These are phyloP conservation scores for Podila horticola DNA, from an alignment of 192 early-diverging fungal species.

Conservation along the genomic window DNA sequence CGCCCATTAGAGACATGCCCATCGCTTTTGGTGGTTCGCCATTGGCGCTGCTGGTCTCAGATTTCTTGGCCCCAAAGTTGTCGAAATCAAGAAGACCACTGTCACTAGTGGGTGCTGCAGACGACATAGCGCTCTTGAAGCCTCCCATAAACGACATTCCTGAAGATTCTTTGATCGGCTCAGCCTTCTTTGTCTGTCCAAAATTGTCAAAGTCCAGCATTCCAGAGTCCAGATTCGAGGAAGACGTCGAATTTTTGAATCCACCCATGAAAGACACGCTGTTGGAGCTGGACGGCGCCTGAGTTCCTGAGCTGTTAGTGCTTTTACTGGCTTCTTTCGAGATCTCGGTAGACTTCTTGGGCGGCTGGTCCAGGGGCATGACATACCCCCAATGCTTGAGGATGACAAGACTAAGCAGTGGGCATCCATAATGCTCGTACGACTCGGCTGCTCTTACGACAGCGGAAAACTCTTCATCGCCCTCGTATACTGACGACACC, in stretches of 20 bases:
- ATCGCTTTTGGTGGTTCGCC: not conserved
- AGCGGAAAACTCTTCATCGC: constrained; percentile 70
- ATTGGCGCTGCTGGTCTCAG: constrained; percentile 9
- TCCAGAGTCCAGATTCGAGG: constrained; percentile 2
- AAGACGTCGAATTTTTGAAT: not conserved
- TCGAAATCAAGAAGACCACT: not conserved
- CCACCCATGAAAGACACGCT: constrained; percentile 26
- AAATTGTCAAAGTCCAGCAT: constrained; percentile 28
- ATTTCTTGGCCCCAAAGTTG: constrained; percentile 5
- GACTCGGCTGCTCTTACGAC: constrained; percentile 67
- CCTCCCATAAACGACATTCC: constrained; percentile 11
- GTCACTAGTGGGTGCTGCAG: not conserved
- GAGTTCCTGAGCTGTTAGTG: not conserved
- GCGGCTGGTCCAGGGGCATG: constrained; percentile 27
- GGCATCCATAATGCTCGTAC: constrained; percentile 85
- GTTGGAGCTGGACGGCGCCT: not conserved
- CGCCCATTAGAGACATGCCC: constrained; percentile 31
- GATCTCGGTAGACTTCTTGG: not conserved
- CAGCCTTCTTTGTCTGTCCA: not conserved
- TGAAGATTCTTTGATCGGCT: not conserved
- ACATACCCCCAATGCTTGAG: constrained; percentile 62
- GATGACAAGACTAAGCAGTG: constrained; percentile 79
- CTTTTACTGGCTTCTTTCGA: not conserved
- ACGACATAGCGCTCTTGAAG: not conserved
- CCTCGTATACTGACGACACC: constrained; percentile 56